A percentile compares a stretch with the other conserved stretches of the same genome.
These are phyloP conservation scores for Pisolithus marmoratus DNA, from an alignment of 768 basidiomycete genomes.

Conservation along the genomic window DNA sequence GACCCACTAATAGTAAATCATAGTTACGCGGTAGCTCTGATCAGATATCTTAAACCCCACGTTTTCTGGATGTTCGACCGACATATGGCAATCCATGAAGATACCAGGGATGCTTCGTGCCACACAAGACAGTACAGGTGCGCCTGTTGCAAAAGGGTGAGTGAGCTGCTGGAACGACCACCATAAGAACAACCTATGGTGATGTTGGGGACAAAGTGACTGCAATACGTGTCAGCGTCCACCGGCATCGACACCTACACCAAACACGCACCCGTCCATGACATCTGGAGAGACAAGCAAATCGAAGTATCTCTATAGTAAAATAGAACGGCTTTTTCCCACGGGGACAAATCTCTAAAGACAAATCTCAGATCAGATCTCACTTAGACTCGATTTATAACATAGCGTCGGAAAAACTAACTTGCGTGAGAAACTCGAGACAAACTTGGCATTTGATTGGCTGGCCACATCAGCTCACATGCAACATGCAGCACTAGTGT, in stretches of 20 bases:
- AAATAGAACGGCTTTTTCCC: too few species aligned
- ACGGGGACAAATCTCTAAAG: too few species aligned
- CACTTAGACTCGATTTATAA: too few species aligned
- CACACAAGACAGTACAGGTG: slow-evolving; percentile 83
- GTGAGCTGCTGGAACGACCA: not conserved
- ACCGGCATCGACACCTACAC: not conserved
- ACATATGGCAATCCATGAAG: slow-evolving; percentile 99
- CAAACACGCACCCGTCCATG: slow-evolving; percentile 81
- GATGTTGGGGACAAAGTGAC: slow-evolving; percentile 98
- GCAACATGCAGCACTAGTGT: too few species aligned
- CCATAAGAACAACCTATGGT: slow-evolving; percentile 70
- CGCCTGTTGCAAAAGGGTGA: slow-evolving; percentile 44
- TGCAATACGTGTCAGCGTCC: slow-evolving; percentile 25
- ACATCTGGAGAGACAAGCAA: slow-evolving; percentile 59
- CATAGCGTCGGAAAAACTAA: too few species aligned
- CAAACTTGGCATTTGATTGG: too few species aligned
- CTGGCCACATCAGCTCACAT: too few species aligned
- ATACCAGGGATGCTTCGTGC: slow-evolving; percentile 85
- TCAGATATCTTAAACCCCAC: slow-evolving; percentile 34
- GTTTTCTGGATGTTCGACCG: slow-evolving; percentile 92
- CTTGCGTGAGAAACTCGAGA: too few species aligned
- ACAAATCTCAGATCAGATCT: too few species aligned
- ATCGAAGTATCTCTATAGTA: slow-evolving; percentile 4
- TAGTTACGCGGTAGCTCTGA: not conserved
- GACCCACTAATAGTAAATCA: slow-evolving; percentile 67